Evolutionary conservation across 441 rosid genomes (phyloP).

Genomic region (Arabidopsis lyrata): DNA sequence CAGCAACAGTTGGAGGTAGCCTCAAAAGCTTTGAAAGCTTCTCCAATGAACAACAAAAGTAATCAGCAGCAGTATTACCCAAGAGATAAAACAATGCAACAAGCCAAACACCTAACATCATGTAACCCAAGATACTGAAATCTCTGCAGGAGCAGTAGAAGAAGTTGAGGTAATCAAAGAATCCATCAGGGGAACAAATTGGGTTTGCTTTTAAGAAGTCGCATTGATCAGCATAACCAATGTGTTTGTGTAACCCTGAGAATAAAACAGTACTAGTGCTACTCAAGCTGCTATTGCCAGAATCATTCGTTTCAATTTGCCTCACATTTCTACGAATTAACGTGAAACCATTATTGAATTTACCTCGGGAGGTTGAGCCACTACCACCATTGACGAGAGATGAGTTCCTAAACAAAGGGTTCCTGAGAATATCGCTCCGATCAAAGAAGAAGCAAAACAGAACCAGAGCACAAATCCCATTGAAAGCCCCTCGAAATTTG

Average conservation of each 20-base stretch:
- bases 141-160: constrained; percentile 71
- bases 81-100: constrained; percentile 73
- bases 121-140: constrained; percentile 57
- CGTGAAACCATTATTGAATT: constrained; percentile 39
- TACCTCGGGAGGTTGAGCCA: constrained; percentile 27
- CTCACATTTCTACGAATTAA: constrained; percentile 53
- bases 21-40: constrained; percentile 65
- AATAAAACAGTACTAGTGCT: constrained; percentile 51
- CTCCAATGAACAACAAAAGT: constrained; percentile 82
- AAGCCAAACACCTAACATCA: constrained; percentile 67
- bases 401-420: constrained; percentile 45
- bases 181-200: constrained; percentile 64
- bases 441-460: constrained; percentile 62
- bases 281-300: constrained; percentile 44
- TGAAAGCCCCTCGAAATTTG: constrained; percentile 62
- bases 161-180: constrained; percentile 63
- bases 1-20: constrained; percentile 81
- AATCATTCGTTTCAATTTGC: constrained; percentile 46
- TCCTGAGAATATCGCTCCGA: constrained; percentile 49
- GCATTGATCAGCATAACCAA: constrained; percentile 58
- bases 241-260: constrained; percentile 58
- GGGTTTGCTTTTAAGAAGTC: constrained; percentile 66
- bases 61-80: constrained; percentile 89
- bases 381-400: constrained; percentile 41
- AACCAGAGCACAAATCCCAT: constrained; percentile 59